These are phyloP conservation scores for Colletotrichum sp. DNA, from an alignment of 2,329 filamentous ascomycete species.

Conservation along the genomic window DNA sequence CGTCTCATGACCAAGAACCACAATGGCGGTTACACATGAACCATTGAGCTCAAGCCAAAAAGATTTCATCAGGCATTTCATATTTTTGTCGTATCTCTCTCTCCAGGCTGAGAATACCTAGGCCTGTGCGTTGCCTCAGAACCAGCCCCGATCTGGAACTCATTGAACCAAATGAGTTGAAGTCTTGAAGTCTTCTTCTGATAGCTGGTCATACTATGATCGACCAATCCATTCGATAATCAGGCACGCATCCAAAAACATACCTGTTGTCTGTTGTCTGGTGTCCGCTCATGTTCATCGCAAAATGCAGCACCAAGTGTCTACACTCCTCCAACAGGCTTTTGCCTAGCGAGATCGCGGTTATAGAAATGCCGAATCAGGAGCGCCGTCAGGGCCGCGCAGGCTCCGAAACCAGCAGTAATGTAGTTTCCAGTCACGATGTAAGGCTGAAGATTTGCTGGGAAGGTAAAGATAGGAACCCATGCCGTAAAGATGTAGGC, in stretches of 20 bases:
- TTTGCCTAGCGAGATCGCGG: constrained; percentile 18
- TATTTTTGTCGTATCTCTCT: neutral
- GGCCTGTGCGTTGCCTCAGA: neutral
- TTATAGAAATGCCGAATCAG: constrained; percentile 26
- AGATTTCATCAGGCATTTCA: fast-evolving
- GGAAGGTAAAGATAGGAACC: constrained; percentile 33
- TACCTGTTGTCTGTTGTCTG: neutral
- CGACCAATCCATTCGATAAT: neutral
- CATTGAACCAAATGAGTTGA: neutral
- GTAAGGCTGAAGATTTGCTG: constrained; percentile 30
- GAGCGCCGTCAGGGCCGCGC: constrained; percentile 19
- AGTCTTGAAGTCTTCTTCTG: neutral
- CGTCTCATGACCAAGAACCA: neutral
- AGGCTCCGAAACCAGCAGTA: constrained; percentile 27
- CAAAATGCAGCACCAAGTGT: neutral
- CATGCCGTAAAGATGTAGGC: constrained; percentile 33
- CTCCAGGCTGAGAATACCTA: neutral
- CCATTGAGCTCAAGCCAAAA: neutral
- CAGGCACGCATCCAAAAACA: neutral
- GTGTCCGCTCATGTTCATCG: neutral
- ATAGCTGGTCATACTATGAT: neutral
- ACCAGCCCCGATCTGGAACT: neutral
- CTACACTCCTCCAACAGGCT: neutral
- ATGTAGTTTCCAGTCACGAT: constrained; percentile 32
- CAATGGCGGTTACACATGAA: neutral